phyloP scores from a whole-genome alignment of 169 alveolate genomes.

The Plasmodium chabaudi region DNA sequence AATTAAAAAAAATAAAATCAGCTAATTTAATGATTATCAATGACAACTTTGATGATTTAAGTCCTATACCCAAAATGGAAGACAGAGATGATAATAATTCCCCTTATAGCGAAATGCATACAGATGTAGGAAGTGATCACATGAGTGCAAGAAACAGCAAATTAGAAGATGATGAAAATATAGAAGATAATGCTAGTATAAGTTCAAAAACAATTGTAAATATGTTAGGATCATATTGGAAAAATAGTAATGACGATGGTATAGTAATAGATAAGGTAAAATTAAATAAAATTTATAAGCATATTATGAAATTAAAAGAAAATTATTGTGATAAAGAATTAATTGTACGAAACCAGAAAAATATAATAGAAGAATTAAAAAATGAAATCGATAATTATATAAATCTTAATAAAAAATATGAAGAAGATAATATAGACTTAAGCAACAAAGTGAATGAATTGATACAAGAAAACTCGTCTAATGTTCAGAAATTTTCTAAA shows the following conservation, averaged over 20 bases:
- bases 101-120: neutral
- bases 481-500: constrained; percentile 30
- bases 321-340: constrained; percentile 34
- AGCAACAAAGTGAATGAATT: constrained; percentile 34
- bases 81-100: neutral
- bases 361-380: constrained; percentile 50
- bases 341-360: constrained; percentile 39
- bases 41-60: constrained; percentile 23
- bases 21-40: constrained; percentile 63
- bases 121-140: too few species aligned
- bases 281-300: constrained; percentile 46
- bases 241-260: constrained; percentile 6
- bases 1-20: constrained; percentile 51
- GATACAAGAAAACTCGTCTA: constrained; percentile 37
- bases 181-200: constrained; percentile 20
- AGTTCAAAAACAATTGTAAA: constrained; percentile 50
- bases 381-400: constrained; percentile 30
- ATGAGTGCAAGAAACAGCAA: constrained; percentile 3
- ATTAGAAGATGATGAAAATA: constrained; percentile 35
- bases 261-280: constrained; percentile 25
- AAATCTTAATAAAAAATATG: constrained; percentile 25
- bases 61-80: neutral
- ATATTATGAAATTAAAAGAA: constrained; percentile 45
- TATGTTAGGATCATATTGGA: constrained; percentile 15
- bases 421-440: constrained; percentile 26